A percentile compares a stretch with the other conserved stretches of the same genome.
phyloP scores from a whole-genome alignment of 2,329 filamentous ascomycete species.

The Dothideomycetes sp. region DNA sequence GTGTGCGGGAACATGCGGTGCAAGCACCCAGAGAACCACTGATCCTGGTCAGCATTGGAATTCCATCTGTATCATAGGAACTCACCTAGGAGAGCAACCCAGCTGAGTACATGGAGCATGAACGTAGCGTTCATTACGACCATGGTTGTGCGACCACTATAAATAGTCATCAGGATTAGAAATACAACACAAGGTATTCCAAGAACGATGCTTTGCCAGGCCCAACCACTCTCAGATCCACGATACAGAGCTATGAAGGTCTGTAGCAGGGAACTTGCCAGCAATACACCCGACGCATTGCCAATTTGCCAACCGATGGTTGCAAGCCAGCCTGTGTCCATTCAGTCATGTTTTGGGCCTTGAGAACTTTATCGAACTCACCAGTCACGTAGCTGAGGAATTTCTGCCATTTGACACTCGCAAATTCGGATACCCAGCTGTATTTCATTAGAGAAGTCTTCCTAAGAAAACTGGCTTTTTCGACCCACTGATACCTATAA shows the following conservation, averaged over 20 bases:
- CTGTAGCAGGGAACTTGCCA: conserved; percentile 18
- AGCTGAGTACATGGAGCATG: conserved; percentile 31
- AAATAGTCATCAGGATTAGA: not conserved
- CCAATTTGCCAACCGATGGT: conserved; percentile 19
- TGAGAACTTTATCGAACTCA: not conserved
- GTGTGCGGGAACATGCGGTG: conserved; percentile 19
- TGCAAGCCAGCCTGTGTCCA: conserved; percentile 15
- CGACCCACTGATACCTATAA: not conserved
- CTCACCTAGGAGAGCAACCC: conserved; percentile 21
- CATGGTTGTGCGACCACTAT: not conserved
- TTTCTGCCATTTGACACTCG: not conserved
- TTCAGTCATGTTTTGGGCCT: not conserved
- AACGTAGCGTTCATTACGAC: conserved; percentile 29
- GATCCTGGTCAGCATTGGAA: not conserved
- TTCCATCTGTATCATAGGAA: not conserved
- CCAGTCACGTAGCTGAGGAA: conserved; percentile 22
- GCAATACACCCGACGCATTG: conserved; percentile 18
- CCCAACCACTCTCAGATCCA: not conserved
- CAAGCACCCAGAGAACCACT: conserved; percentile 18
- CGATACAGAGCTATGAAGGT: conserved; percentile 16
- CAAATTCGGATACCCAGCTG: conserved; percentile 5
- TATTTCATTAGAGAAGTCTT: not conserved
- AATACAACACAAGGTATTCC: not conserved
- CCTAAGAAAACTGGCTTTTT: not conserved
- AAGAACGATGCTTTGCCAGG: conserved; percentile 4